Evolutionary conservation across 768 basidiomycete species (phyloP).

Genomic region (Serendipita sp.): DNA sequence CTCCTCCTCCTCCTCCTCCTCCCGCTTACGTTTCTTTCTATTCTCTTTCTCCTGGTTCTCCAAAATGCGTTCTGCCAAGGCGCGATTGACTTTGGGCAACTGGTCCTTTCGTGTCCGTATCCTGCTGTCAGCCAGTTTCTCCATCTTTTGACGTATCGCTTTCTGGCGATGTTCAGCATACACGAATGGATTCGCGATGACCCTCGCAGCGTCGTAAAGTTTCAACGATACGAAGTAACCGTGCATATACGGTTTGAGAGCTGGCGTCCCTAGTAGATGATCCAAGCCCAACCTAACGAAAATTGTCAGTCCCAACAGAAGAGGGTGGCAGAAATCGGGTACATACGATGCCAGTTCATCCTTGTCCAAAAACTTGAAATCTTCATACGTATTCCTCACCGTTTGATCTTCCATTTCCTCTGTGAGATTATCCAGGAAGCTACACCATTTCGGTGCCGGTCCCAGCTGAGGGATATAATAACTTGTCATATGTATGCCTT

Average conservation of each 20-base stretch:
- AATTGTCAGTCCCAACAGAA: background rate
- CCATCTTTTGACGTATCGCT: conserved; percentile 73
- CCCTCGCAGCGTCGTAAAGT: conserved; percentile 86
- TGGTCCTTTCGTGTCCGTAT: conserved; percentile 68
- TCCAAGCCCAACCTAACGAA: conserved; percentile 68
- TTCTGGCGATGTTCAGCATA: conserved; percentile 90
- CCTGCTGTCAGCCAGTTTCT: conserved; percentile 81
- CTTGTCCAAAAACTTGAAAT: conserved; percentile 92
- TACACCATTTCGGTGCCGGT: conserved; percentile 91
- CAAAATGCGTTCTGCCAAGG: conserved; percentile 70
- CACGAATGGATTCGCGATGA: conserved; percentile 91
- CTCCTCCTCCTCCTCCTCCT: conserved; percentile 29
- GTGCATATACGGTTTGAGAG: conserved; percentile 99
- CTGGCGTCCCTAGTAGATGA: conserved; percentile 84
- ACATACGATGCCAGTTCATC: conserved; percentile 70
- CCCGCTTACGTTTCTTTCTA: conserved; percentile 39
- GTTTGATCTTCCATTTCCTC: conserved; percentile 94
- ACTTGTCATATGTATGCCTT: conserved; percentile 88
- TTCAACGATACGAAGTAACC: conserved; percentile 95
- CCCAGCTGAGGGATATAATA: conserved; percentile 95
- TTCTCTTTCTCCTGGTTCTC: conserved; percentile 21
- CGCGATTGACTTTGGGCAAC: conserved; percentile 60
- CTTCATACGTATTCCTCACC: conserved; percentile 68
- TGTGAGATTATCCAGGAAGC: conserved; percentile 95
- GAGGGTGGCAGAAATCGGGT: background rate